Base-by-base conservation (phyloP, 2,329 filamentous ascomycete species). In the Juglanconis sp. region DNA sequence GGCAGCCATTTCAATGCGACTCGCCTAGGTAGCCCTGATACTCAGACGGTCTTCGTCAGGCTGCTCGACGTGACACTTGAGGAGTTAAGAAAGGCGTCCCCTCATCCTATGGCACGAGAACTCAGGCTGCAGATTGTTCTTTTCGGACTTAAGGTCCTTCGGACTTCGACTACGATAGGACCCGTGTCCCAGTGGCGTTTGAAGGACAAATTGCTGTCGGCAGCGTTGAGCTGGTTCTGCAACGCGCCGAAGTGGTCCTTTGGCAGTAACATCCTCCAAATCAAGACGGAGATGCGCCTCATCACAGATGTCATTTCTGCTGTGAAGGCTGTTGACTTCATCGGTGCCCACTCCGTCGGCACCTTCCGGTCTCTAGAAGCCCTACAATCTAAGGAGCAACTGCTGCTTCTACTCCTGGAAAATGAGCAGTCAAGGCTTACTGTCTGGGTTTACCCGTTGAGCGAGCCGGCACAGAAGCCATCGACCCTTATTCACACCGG, bases 1-100 rank as follows among this genome's bases (percentile, higher is more conserved):
- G 88, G 86, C 61, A 99, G 95, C 69, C 94, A 98, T 72, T 99
- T 96, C 77, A 96, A 92, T 71, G 92, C 96, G 2, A 93, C 90
- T 11, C 85, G 93, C n/a, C 80, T 97, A 32, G 89, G 91, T 32
- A 96, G 89, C 66, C 82, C 87, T 1, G 89, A 97, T 70, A 88
- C 89, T 0, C 91, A 96, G 67, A 85, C 85, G 62, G 83, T 93
- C 4, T 97, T 97, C 73, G 79, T 89, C 62, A 89, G 94, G 38
- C 79, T 98, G 65, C 84, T 98, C 60, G 86, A 89, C 65, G 79
- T 88, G 35, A 97, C 94, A 0, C 79, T 96, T 34, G 83, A 90
- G 65, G 89, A 90, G 0, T 79, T 97, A 68, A 86, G 84, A 64
- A 79, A 85, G 54, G 87, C 89, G 11, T 83, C 85, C 10, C 84